Base-by-base conservation (phyloP, 306 rosid species). In the Dalbergia cochinchinensis region DNA sequence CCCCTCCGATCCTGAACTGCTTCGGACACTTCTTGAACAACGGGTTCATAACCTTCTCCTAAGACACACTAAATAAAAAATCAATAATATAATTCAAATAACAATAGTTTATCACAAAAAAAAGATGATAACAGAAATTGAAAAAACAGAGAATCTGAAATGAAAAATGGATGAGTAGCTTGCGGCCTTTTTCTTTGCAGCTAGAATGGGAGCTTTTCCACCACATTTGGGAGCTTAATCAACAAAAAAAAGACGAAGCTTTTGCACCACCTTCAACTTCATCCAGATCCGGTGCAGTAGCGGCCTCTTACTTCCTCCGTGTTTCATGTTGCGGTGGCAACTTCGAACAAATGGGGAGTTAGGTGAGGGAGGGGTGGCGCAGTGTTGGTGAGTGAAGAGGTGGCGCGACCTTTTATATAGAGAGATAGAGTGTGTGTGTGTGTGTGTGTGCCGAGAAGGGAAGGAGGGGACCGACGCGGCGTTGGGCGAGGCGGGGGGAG, bases 1-100 rank as follows among this genome's bases (percentile, higher is more conserved):
- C 92, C 3, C 97, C 94, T 15, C 97, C 94, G 1, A 91, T 91
- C 7, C 97, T 94, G 33, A 91, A 91, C 69, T 89, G 89, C 84
- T 89, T 91, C 0, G 92, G 86, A 6, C 91, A 86, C 86, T 88
- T 89, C 85, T 91, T 90, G 58, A 91, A 91, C 5, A 89, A 59
- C 0, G 91, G 97, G 63, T 91, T 91, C 34, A 80, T 82, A 6
- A 89, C 84, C 86, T 89, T 91, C 80, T 91, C 96, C 89, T 88
- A 54, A 11, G 7, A n/a, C 26, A 22, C 26, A 22, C 26, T 1
- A 51, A 51, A 51, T 51, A 18, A 14, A 13, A 5, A 1, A 3
- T 4, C 14, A 51, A 13, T 18, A 51, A 51, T 4, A 51, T 1
- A 51, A 67, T n/a, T n/a, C n/a, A n/a, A n/a, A n/a, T n/a, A n/a